phyloP scores from a whole-genome alignment of 108 stramenopile genomes.

The Nitzschia sp. region DNA sequence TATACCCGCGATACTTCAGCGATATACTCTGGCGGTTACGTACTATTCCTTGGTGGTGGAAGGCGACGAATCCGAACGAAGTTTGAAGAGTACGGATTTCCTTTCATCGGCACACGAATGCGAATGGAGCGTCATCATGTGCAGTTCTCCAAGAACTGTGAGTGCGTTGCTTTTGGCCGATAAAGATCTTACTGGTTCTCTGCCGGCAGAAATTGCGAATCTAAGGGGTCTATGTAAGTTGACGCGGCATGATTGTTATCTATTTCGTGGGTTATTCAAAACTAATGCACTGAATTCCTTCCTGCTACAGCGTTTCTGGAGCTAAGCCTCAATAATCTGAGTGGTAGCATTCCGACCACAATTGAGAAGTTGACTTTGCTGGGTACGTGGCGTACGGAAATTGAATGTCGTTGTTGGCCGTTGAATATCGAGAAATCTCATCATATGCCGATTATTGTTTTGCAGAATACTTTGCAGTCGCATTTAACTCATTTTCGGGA shows the following conservation, averaged over 20 bases:
- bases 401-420: too few relatives aligned
- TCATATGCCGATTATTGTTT: not conserved
- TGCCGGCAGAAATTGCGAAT: conserved; percentile 39
- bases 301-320: conserved; percentile 18
- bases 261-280: not conserved
- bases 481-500: conserved; percentile 36
- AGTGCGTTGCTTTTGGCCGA: conserved; percentile 20
- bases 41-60: conserved; percentile 15
- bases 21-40: conserved; percentile 29
- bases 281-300: not conserved
- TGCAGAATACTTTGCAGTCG: conserved; percentile 18
- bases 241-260: not conserved
- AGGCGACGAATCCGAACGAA: not conserved
- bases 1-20: conserved; percentile 12
- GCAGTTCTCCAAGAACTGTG: not conserved
- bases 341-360: conserved; percentile 47
- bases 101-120: conserved; percentile 29
- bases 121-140: conserved; percentile 22
- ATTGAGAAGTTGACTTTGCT: conserved; percentile 21
- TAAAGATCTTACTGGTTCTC: conserved; percentile 13
- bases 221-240: conserved; percentile 28
- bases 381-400: conserved; percentile 10
- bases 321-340: conserved; percentile 32
- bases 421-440: too few relatives aligned
- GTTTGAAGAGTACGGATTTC: conserved; percentile 15